Evolutionary conservation across 2,329 filamentous ascomycete genomes (phyloP).

Genomic region (Exophiala aquamarina): DNA sequence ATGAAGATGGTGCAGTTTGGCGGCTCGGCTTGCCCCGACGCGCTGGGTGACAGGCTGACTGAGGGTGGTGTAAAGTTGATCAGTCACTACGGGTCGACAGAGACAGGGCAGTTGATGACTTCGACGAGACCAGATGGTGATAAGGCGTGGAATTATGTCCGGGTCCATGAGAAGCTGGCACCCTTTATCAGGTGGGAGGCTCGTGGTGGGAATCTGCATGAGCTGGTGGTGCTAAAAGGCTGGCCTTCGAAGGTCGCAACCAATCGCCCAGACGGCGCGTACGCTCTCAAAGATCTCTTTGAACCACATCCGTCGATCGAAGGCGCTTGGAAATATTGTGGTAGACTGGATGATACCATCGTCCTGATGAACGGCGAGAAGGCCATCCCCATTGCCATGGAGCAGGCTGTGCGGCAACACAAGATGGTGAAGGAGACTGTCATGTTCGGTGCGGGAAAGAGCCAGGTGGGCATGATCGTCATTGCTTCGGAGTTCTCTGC

Average conservation of each 20-base stretch:
- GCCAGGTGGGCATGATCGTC: conserved; percentile 55
- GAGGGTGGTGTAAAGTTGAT: conserved; percentile 55
- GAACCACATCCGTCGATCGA: conserved; percentile 27
- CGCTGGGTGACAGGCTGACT: conserved; percentile 56
- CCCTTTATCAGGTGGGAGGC: conserved; percentile 45
- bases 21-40: conserved; percentile 60
- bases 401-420: conserved; percentile 55
- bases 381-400: conserved; percentile 49
- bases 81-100: conserved; percentile 57
- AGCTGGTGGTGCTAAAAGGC: conserved; percentile 37
- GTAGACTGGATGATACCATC: conserved; percentile 48
- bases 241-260: conserved; percentile 40
- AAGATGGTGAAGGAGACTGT: conserved; percentile 56
- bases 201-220: conserved; percentile 36
- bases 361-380: conserved; percentile 53
- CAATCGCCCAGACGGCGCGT: conserved; percentile 50
- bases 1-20: conserved; percentile 58
- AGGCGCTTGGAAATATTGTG: conserved; percentile 46
- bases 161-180: conserved; percentile 40
- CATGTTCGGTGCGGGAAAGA: conserved; percentile 56
- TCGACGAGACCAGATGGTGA: conserved; percentile 55
- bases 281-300: conserved; percentile 53
- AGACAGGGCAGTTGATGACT: conserved; percentile 63
- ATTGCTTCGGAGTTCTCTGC: conserved; percentile 49
- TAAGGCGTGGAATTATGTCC: conserved; percentile 62